These are phyloP conservation scores for Suillus cothurnatus DNA, from an alignment of 768 basidiomycete species.

Conservation along the genomic window DNA sequence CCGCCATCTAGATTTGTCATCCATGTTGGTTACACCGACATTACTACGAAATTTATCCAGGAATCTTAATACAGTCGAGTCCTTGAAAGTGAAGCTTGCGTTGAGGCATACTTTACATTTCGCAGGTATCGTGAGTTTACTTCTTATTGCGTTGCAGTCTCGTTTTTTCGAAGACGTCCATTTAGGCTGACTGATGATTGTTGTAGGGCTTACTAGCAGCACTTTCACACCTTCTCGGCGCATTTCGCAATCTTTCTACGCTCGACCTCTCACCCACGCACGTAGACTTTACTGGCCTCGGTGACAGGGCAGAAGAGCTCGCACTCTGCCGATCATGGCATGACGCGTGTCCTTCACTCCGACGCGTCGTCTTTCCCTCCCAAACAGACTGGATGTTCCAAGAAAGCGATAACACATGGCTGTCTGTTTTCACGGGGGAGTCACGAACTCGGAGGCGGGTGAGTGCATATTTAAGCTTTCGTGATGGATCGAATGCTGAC, in stretches of 20 bases:
- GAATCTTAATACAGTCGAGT: conserved; percentile 51
- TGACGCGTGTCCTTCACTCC: conserved; percentile 54
- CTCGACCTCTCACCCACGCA: conserved; percentile 68
- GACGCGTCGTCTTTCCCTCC: conserved; percentile 57
- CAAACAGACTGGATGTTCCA: conserved; percentile 51
- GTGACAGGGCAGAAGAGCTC: conserved; percentile 47
- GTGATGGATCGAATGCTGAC: neutral
- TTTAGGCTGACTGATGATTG: conserved; percentile 3
- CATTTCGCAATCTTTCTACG: conserved; percentile 48
- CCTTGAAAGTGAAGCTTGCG: conserved; percentile 57
- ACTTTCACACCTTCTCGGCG: conserved; percentile 56
- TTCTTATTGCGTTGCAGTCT: conserved; percentile 11
- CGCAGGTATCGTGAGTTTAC: conserved; percentile 61
- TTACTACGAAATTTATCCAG: conserved; percentile 58
- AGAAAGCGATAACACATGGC: conserved; percentile 36
- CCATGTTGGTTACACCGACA: conserved; percentile 58
- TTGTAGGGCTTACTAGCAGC: conserved; percentile 57
- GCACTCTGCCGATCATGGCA: conserved; percentile 56
- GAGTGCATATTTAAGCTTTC: neutral
- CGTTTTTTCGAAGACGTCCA: neutral
- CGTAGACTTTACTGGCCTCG: conserved; percentile 42
- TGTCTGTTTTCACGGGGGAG: conserved; percentile 13
- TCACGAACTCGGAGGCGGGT: conserved; percentile 4
- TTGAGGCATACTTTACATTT: conserved; percentile 68
- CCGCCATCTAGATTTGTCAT: conserved; percentile 57